phyloP scores from a whole-genome alignment of 2,329 filamentous ascomycete species.

The Phaeoacremonium minimum region DNA sequence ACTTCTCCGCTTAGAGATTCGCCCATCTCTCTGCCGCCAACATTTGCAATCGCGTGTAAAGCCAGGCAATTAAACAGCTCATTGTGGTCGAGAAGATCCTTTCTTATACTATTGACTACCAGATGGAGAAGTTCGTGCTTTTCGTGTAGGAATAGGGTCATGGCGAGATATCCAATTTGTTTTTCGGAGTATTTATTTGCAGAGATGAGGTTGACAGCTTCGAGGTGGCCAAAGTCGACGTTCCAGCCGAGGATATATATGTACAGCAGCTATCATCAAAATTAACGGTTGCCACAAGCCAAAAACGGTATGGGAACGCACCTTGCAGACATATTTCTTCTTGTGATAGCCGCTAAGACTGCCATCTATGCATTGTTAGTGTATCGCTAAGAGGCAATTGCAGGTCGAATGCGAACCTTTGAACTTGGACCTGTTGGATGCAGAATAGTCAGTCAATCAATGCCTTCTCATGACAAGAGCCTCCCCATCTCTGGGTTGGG shows the following conservation, averaged over 20 bases:
- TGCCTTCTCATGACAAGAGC: no score
- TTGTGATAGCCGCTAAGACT: conserved; percentile 95
- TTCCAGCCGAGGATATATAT: conserved; percentile 99
- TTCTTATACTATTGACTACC: conserved; percentile 97
- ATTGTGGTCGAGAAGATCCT: conserved; percentile 90
- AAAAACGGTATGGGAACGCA: conserved; percentile 23
- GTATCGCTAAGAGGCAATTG: not conserved
- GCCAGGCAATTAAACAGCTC: conserved; percentile 97
- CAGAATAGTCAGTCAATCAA: no score
- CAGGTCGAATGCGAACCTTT: conserved; percentile 55
- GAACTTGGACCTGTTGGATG: conserved; percentile 80
- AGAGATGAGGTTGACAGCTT: conserved; percentile 96
- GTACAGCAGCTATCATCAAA: conserved; percentile 69
- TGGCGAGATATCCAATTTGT: conserved; percentile 96
- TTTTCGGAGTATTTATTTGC: conserved; percentile 98
- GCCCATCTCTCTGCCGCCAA: conserved; percentile 94
- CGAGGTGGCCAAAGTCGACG: conserved; percentile 96
- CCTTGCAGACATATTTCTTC: conserved; percentile 99
- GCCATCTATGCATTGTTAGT: conserved; percentile 56
- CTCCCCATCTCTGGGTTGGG: not conserved
- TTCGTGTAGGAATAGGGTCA: conserved; percentile 95
- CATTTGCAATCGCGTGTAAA: conserved; percentile 95
- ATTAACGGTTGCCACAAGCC: conserved; percentile 12
- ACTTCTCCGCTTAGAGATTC: conserved; percentile 90
- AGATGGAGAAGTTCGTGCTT: conserved; percentile 93